These are phyloP conservation scores for Nissolia schottii DNA, from an alignment of 306 rosid genomes.

Conservation along the genomic window DNA sequence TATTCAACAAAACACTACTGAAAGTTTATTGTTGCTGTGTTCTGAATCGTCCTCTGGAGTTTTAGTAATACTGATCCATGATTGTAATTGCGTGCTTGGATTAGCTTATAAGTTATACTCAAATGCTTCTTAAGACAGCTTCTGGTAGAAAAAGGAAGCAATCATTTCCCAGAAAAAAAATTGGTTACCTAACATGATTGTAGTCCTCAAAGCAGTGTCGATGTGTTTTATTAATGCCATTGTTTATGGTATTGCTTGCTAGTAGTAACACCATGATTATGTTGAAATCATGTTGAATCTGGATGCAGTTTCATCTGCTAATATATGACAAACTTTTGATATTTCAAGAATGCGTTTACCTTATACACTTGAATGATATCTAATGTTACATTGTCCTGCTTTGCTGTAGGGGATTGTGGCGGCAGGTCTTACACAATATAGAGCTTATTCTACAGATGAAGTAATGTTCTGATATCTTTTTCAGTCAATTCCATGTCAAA, in stretches of 20 bases:
- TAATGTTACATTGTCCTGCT: conserved; percentile 9
- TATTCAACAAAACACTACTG: not conserved
- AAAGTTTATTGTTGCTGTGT: not conserved
- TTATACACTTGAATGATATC: not conserved
- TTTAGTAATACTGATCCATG: too few species aligned
- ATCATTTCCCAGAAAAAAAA: too few species aligned
- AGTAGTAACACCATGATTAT: not conserved
- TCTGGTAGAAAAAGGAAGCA: too few species aligned
- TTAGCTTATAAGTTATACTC: too few species aligned
- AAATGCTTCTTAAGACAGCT: too few species aligned
- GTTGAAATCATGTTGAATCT: not conserved
- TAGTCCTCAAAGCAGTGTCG: not conserved
- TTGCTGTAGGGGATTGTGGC: conserved; percentile 80
- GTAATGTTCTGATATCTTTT: conserved; percentile 39
- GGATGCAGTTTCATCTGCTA: not conserved
- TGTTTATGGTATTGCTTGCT: conserved; percentile 2
- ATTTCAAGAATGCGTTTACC: not conserved
- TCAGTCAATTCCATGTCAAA: not conserved
- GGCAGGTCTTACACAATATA: conserved; percentile 88
- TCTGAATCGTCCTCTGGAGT: not conserved
- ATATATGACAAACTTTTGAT: conserved; percentile 1
- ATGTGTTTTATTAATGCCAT: not conserved
- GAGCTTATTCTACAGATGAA: conserved; percentile 96
- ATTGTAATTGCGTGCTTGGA: too few species aligned
- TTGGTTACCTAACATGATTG: too few species aligned